Evolutionary conservation across 2,329 filamentous ascomycete species (phyloP).

Genomic region (Trichoderma polysporum): DNA sequence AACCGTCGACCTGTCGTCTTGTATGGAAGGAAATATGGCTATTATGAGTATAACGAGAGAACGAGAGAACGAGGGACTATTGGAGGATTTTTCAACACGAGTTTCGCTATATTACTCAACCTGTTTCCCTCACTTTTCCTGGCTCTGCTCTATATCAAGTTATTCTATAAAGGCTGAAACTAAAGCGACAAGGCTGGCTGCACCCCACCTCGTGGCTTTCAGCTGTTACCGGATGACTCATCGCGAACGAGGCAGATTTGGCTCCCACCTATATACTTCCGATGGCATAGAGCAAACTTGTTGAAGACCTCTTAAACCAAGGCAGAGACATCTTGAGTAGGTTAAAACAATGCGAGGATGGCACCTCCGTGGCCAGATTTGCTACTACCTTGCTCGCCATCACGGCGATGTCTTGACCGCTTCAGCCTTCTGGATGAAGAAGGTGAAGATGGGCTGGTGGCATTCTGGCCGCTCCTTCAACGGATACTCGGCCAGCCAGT

Average conservation of each 20-base stretch:
- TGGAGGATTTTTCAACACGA: background rate
- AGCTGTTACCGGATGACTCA: slow-evolving; percentile 10
- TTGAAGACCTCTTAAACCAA: no score
- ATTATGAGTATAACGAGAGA: background rate
- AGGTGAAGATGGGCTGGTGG: slow-evolving; percentile 27
- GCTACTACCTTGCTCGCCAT: slow-evolving; percentile 21
- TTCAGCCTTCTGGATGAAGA: slow-evolving; percentile 33
- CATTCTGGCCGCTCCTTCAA: slow-evolving; percentile 30
- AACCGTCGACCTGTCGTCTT: background rate
- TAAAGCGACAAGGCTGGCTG: background rate
- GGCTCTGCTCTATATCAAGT: background rate
- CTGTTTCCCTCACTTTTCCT: no score
- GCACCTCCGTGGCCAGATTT: background rate
- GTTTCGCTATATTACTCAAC: background rate
- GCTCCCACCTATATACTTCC: background rate
- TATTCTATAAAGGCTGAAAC: background rate
- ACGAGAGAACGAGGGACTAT: background rate
- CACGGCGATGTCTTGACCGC: slow-evolving; percentile 29
- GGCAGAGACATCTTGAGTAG: no score
- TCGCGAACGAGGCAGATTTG: background rate
- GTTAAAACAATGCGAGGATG: background rate
- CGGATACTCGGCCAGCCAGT: slow-evolving; percentile 26
- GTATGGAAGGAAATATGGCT: background rate
- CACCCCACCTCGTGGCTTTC: background rate
- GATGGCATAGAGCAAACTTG: background rate